Evolutionary conservation across 23 red algal species (phyloP).

Genomic region (Agarophyton chilense): DNA sequence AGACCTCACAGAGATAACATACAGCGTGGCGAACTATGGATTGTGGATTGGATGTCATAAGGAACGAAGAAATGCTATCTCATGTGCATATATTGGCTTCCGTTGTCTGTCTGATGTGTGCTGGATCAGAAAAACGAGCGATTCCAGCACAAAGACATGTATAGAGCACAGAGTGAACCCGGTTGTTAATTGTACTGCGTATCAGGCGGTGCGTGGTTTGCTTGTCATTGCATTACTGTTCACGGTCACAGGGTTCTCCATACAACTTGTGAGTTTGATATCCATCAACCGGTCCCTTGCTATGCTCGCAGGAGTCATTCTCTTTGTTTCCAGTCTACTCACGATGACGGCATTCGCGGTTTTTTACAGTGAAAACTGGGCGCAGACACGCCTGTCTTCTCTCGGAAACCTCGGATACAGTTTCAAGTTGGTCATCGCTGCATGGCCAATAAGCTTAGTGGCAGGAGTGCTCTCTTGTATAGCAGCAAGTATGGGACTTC

Average conservation of each 20-base stretch:
- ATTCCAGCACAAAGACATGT: slow-evolving; percentile 55
- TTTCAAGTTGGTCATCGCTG: slow-evolving; percentile 36
- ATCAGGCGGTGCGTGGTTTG: slow-evolving; percentile 60
- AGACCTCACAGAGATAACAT: slow-evolving; percentile 48
- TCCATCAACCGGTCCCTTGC: slow-evolving; percentile 54
- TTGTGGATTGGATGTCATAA: slow-evolving; percentile 78
- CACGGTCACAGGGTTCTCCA: slow-evolving; percentile 46
- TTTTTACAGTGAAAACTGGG: slow-evolving; percentile 66
- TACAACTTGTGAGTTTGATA: slow-evolving; percentile 58
- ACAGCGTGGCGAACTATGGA: slow-evolving; percentile 65
- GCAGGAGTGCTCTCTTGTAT: slow-evolving; percentile 57
- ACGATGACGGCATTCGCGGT: slow-evolving; percentile 66
- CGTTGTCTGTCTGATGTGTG: slow-evolving; percentile 73
- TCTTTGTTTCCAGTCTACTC: slow-evolving; percentile 46
- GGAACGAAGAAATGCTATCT: slow-evolving; percentile 49
- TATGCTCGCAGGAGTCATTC: slow-evolving; percentile 49
- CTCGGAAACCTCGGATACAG: slow-evolving; percentile 54
- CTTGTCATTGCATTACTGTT: slow-evolving; percentile 32
- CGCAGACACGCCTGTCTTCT: slow-evolving; percentile 19
- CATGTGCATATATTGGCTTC: slow-evolving; percentile 71
- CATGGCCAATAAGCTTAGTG: slow-evolving; percentile 52
- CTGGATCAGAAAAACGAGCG: slow-evolving; percentile 71
- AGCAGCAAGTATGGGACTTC: slow-evolving; percentile 68
- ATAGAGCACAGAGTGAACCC: slow-evolving; percentile 16
- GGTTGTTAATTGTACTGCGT: slow-evolving; percentile 37